Percentiles rank a stretch among this genome's conserved stretches.
phyloP scores from a whole-genome alignment of 2,329 filamentous ascomycete species.

The Pestalotiopsis sp. region DNA sequence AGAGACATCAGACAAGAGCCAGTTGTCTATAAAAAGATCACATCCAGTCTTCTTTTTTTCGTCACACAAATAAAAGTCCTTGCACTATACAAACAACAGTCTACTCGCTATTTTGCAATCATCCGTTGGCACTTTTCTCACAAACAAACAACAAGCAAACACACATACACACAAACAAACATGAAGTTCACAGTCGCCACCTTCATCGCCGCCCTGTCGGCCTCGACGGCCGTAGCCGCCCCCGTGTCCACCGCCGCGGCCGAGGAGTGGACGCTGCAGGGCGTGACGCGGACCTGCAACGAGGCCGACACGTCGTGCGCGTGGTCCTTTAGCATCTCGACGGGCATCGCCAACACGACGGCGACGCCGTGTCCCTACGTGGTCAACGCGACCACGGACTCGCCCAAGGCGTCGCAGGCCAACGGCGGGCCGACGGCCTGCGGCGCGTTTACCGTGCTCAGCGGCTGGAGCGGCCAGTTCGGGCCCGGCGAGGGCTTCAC shows the following conservation, averaged over 20 bases:
- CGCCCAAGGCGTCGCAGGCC: conserved; percentile 34
- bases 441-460: conserved; percentile 53
- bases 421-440: conserved; percentile 45
- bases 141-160: neutral
- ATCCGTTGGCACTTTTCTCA: neutral
- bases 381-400: conserved; percentile 32
- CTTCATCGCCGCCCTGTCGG: conserved; percentile 22
- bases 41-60: neutral
- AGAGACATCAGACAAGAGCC: neutral
- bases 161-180: neutral
- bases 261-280: conserved; percentile 41
- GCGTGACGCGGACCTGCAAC: conserved; percentile 42
- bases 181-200: conserved; percentile 22
- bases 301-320: conserved; percentile 39
- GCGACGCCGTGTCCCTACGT: conserved; percentile 41
- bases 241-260: conserved; percentile 30
- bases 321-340: conserved; percentile 45
- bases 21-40: neutral
- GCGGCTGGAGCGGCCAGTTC: conserved; percentile 60
- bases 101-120: neutral
- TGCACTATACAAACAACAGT: neutral
- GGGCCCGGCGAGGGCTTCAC: conserved; percentile 56
- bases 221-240: conserved; percentile 26
- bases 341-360: conserved; percentile 27
- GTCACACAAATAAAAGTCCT: neutral